Conservation (phyloP, 1,284 basidiomycete species). For the Apiotrichum laibachii region DNA sequence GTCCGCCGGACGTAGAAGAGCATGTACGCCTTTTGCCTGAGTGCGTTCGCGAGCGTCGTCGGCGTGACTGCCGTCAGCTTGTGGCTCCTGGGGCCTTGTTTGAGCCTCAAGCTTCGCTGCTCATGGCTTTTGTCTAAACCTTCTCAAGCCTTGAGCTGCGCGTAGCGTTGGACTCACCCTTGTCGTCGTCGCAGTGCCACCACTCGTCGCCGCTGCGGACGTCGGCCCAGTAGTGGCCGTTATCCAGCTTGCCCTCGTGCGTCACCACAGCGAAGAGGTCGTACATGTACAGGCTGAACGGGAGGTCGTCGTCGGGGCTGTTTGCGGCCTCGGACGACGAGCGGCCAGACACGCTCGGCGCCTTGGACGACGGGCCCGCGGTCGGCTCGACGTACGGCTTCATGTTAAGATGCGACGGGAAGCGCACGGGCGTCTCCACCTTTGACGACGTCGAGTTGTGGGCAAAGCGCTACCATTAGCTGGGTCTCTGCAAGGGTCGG, state of each 20-base stretch:
- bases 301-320: slow-evolving; percentile 33
- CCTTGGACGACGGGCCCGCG: slow-evolving; percentile 11
- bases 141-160: no score
- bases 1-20: slow-evolving; percentile 87
- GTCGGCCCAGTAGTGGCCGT: slow-evolving; percentile 72
- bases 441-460: slow-evolving; percentile 78
- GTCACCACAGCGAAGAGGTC: slow-evolving; percentile 92
- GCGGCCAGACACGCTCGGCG: slow-evolving; percentile 13
- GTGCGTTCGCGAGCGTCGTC: slow-evolving; percentile 64
- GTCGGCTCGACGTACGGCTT: slow-evolving; percentile 65
- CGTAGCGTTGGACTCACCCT: slow-evolving; percentile 61
- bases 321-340: neutral
- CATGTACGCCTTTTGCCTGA: slow-evolving; percentile 78
- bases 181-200: slow-evolving; percentile 94
- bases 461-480: slow-evolving; percentile 74
- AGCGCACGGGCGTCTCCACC: slow-evolving; percentile 77
- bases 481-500: neutral
- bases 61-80: slow-evolving; percentile 57
- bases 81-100: no score
- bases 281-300: slow-evolving; percentile 76
- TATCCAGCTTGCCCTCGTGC: slow-evolving; percentile 91
- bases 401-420: slow-evolving; percentile 84
- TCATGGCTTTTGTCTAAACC: no score
- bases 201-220: slow-evolving; percentile 59
- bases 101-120: no score